Conservation (phyloP, 176 grass and related monocot genomes). For the Triticum monococcum region DNA sequence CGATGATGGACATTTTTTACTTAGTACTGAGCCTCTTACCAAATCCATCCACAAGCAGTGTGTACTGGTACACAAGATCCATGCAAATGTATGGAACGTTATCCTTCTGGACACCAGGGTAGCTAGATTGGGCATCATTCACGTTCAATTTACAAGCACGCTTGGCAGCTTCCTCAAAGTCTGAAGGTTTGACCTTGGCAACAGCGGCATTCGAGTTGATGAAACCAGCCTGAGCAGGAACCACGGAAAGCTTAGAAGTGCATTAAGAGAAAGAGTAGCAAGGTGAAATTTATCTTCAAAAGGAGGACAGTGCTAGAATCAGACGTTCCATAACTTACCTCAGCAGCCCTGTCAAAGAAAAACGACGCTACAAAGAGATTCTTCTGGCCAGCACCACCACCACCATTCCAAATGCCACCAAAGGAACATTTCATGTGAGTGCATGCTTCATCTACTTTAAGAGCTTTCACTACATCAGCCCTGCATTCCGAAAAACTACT, state of each 20-base stretch:
- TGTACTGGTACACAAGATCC: conserved; percentile 97
- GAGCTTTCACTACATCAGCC: conserved; percentile 72
- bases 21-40: conserved; percentile 45
- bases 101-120: conserved; percentile 51
- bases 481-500: conserved; percentile 73
- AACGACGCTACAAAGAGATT: conserved; percentile 98
- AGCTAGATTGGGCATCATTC: conserved; percentile 60
- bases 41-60: conserved; percentile 83
- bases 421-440: conserved; percentile 99
- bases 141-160: conserved; percentile 72
- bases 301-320: neutral
- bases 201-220: conserved; percentile 63
- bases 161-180: conserved; percentile 81
- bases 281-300: neutral
- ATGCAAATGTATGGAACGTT: conserved; percentile 92
- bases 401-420: conserved; percentile 97
- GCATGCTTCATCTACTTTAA: conserved; percentile 73
- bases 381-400: conserved; percentile 90
- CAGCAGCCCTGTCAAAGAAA: conserved; percentile 97
- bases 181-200: conserved; percentile 66
- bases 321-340: conserved; percentile 48
- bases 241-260: neutral
- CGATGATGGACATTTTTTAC: neutral
- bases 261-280: neutral
- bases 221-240: conserved; percentile 78